Conservation (phyloP, 106 monocot genomes). For the Posidonia australis region DNA sequence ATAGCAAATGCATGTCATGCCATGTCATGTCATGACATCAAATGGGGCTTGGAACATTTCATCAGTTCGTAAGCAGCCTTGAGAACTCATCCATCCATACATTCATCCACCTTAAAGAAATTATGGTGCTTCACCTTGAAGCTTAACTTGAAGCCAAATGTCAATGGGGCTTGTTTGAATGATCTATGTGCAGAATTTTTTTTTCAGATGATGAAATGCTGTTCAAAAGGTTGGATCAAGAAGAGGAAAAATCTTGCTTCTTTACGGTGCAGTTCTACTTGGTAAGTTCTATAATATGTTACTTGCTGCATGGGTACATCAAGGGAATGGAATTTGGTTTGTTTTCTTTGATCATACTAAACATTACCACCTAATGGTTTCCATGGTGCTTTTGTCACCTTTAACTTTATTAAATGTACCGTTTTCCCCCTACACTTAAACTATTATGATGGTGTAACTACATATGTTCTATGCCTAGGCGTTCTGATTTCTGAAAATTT, state of each 20-base stretch:
- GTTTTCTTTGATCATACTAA: no score
- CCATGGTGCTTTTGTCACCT: no score
- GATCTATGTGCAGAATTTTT: slow-evolving; percentile 3
- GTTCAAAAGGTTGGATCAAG: neutral
- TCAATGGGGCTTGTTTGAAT: neutral
- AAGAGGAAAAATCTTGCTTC: neutral
- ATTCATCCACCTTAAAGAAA: slow-evolving; percentile 5
- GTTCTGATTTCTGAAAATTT: no score
- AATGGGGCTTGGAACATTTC: neutral
- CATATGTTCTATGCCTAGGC: no score
- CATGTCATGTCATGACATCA: slow-evolving; percentile 2
- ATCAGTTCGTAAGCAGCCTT: no score
- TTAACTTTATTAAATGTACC: no score
- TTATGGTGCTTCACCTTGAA: neutral
- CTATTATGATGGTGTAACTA: no score
- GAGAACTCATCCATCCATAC: neutral
- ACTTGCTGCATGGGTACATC: no score
- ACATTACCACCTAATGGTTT: no score
- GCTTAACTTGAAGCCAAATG: neutral
- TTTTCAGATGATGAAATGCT: slow-evolving; percentile 4
- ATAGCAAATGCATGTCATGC: neutral
- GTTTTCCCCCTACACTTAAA: no score
- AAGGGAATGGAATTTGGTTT: no score
- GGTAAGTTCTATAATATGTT: neutral
- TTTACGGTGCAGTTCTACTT: neutral